phyloP scores from a whole-genome alignment of 441 rosid species.

The Theobroma grandiflorum region DNA sequence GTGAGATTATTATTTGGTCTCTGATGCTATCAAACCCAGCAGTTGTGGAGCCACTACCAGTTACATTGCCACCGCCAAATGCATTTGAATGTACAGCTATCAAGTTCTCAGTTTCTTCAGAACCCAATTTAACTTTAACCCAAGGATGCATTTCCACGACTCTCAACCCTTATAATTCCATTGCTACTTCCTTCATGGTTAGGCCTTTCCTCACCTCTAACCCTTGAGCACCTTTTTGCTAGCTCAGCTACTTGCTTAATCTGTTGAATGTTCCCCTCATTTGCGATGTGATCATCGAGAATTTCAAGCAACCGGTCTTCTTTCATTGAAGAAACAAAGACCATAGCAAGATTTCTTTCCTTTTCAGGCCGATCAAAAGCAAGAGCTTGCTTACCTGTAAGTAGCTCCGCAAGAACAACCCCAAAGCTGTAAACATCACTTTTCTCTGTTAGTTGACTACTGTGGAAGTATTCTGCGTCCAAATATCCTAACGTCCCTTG shows the following conservation, averaged over 20 bases:
- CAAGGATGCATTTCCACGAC: neutral
- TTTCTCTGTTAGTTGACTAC: neutral
- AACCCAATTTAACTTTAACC: neutral
- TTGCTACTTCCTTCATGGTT: constrained; percentile 42
- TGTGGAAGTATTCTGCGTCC: constrained; percentile 22
- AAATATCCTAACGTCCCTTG: constrained; percentile 27
- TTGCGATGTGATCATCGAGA: constrained; percentile 29
- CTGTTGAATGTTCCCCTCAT: constrained; percentile 33
- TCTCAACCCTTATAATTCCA: constrained; percentile 38
- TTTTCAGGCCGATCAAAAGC: constrained; percentile 32
- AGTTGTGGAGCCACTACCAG: neutral
- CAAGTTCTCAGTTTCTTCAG: neutral
- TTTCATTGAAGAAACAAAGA: constrained; percentile 39
- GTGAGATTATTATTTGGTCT: constrained; percentile 5
- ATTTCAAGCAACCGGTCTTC: constrained; percentile 31
- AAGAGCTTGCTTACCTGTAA: constrained; percentile 42
- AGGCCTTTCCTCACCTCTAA: constrained; percentile 47
- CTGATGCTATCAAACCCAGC: neutral
- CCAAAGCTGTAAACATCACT: constrained; percentile 17
- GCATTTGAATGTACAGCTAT: neutral
- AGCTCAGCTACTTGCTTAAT: constrained; percentile 41
- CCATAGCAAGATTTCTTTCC: constrained; percentile 34
- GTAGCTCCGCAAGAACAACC: constrained; percentile 43
- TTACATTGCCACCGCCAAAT: neutral
- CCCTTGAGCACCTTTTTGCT: constrained; percentile 44